Conservation (phyloP, 371 early-diverging fungal species). For the Chytridium lagenaria region DNA sequence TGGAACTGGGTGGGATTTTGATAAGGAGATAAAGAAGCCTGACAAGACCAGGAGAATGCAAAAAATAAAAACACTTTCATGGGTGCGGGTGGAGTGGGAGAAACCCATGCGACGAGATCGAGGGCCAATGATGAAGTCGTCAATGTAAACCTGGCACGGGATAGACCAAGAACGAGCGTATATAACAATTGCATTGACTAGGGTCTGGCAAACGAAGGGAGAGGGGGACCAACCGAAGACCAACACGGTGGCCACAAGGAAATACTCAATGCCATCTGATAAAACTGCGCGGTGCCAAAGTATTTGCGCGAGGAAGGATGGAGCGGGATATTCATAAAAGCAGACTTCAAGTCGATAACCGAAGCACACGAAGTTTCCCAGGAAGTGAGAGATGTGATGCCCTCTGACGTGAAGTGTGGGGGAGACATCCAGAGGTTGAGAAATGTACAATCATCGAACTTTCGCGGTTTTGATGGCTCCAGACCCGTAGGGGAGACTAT, state of each 20-base stretch:
- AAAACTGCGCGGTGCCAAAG: slow-evolving; percentile 1
- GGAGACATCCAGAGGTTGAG: background rate
- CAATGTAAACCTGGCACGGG: background rate
- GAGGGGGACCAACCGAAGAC: background rate
- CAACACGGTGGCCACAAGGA: slow-evolving; percentile 1
- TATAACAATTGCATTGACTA: slow-evolving; percentile 6
- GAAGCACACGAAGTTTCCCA: background rate
- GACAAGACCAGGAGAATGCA: background rate
- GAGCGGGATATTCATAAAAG: background rate
- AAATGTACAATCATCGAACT: background rate
- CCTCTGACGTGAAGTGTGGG: background rate
- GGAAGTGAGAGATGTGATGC: background rate
- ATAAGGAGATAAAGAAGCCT: background rate
- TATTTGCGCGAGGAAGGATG: background rate
- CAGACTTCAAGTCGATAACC: background rate
- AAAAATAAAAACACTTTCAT: no score
- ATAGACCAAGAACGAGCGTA: slow-evolving; percentile 6
- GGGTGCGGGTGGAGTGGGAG: no score
- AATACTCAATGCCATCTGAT: background rate
- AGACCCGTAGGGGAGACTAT: background rate
- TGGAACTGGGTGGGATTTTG: slow-evolving; percentile 13
- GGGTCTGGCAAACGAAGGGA: slow-evolving; percentile 20
- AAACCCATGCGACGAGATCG: background rate
- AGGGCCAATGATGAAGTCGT: slow-evolving; percentile 3
- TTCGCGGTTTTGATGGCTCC: background rate